Percentiles rank a stretch among this genome's conserved stretches.
Evolutionary conservation across 2,329 filamentous ascomycete genomes (phyloP).

Genomic region (Ophioceras dolichostomum): DNA sequence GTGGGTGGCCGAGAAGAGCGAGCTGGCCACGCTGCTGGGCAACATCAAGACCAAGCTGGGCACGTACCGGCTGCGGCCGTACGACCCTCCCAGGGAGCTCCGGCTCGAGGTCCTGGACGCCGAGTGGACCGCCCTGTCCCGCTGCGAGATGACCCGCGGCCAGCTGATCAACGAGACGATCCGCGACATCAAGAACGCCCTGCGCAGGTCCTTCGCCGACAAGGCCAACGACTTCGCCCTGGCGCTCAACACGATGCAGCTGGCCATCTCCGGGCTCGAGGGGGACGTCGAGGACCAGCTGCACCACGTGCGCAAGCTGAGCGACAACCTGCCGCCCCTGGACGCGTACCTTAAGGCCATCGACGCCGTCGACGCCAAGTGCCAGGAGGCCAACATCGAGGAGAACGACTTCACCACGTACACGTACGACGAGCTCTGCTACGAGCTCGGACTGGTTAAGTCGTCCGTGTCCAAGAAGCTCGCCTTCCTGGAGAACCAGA

Average conservation of each 20-base stretch:
- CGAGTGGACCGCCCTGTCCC: constrained; percentile 70
- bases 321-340: constrained; percentile 76
- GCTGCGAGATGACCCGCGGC: constrained; percentile 76
- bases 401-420: constrained; percentile 99
- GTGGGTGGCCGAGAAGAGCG: constrained; percentile 97
- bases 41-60: constrained; percentile 99
- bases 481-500: constrained; percentile 93
- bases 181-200: constrained; percentile 92
- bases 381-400: constrained; percentile 93
- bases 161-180: constrained; percentile 98
- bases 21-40: constrained; percentile 80
- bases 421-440: constrained; percentile 90
- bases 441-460: constrained; percentile 85
- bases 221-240: constrained; percentile 98
- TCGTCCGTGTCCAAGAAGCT: constrained; percentile 93
- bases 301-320: constrained; percentile 72
- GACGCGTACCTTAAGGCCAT: constrained; percentile 86
- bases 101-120: constrained; percentile 70
- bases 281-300: constrained; percentile 94
- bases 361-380: constrained; percentile 73
- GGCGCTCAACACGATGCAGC: constrained; percentile 85
- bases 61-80: constrained; percentile 83
- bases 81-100: constrained; percentile 77
- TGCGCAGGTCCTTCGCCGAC: constrained; percentile 87
- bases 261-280: constrained; percentile 93